Percentiles rank a stretch among this genome's conserved stretches.
These are phyloP conservation scores for Boletus sp. DNA, from an alignment of 1,284 basidiomycete species.

Conservation along the genomic window DNA sequence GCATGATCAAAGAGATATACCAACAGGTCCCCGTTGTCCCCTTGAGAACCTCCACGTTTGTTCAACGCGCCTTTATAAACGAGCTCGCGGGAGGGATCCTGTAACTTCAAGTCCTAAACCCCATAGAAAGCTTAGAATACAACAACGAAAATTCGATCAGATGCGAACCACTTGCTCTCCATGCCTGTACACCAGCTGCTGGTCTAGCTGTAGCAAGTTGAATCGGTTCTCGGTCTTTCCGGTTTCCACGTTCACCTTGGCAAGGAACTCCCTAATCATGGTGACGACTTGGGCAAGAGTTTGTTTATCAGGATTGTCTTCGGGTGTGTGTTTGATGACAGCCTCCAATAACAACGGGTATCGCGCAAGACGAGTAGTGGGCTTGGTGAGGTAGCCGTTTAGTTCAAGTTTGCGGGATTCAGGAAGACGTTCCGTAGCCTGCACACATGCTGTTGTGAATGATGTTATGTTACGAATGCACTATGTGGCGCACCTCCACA, in stretches of 20 bases:
- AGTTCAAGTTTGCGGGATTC: constrained; percentile 96
- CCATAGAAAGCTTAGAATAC: constrained; percentile 4
- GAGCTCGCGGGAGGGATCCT: constrained; percentile 67
- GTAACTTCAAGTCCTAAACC: constrained; percentile 75
- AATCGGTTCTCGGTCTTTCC: constrained; percentile 57
- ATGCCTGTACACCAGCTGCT: constrained; percentile 72
- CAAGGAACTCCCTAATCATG: constrained; percentile 81
- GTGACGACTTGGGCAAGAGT: constrained; percentile 77
- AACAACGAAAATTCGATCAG: background rate
- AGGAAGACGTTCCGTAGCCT: constrained; percentile 88
- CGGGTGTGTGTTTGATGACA: constrained; percentile 89
- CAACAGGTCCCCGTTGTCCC: constrained; percentile 84
- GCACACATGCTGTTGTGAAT: constrained; percentile 7
- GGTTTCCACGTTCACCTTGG: constrained; percentile 81
- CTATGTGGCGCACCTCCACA: constrained; percentile 70
- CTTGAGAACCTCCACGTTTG: constrained; percentile 76
- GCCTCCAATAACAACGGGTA: constrained; percentile 94
- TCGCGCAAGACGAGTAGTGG: constrained; percentile 93
- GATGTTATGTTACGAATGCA: constrained; percentile 1
- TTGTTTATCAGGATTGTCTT: constrained; percentile 86
- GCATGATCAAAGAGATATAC: constrained; percentile 98
- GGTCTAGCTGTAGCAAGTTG: constrained; percentile 74
- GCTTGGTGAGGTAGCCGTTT: constrained; percentile 98
- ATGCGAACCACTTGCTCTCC: constrained; percentile 65
- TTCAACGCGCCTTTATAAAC: constrained; percentile 94